phyloP scores from a whole-genome alignment of 768 basidiomycete species.

The Collybia mongolica region DNA sequence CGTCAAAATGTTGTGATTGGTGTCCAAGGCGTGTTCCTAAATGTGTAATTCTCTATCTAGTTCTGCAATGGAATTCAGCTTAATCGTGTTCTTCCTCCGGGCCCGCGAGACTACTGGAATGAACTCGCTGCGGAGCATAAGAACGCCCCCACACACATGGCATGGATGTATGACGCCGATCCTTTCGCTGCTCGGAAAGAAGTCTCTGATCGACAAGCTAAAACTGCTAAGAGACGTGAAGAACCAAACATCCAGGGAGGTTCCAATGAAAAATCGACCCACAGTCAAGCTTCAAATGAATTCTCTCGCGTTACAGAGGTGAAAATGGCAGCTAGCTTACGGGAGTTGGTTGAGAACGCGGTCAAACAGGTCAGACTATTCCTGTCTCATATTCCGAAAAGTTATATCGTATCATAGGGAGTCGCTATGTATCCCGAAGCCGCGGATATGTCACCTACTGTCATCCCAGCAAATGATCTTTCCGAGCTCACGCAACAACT shows the following conservation, averaged over 20 bases:
- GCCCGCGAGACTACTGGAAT: constrained; percentile 87
- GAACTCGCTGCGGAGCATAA: constrained; percentile 72
- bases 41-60: constrained; percentile 39
- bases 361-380: constrained; percentile 62
- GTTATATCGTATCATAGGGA: constrained; percentile 34
- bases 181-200: constrained; percentile 75
- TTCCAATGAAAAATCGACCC: constrained; percentile 16
- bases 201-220: constrained; percentile 66
- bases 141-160: constrained; percentile 60
- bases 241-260: constrained; percentile 15
- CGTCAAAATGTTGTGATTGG: constrained; percentile 29
- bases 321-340: constrained; percentile 72
- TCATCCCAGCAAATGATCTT: constrained; percentile 41
- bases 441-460: constrained; percentile 27
- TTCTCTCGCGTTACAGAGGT: constrained; percentile 67
- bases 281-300: constrained; percentile 26
- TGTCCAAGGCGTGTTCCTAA: constrained; percentile 16
- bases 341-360: constrained; percentile 79
- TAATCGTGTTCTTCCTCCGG: constrained; percentile 75
- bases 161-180: constrained; percentile 88
- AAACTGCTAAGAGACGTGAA: constrained; percentile 47
- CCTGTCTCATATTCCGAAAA: not conserved
- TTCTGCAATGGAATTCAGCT: constrained; percentile 76
- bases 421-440: constrained; percentile 51
- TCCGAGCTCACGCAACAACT: constrained; percentile 54